These are phyloP conservation scores for Macrolepiota fuliginosa DNA, from an alignment of 768 basidiomycete species.

Conservation along the genomic window DNA sequence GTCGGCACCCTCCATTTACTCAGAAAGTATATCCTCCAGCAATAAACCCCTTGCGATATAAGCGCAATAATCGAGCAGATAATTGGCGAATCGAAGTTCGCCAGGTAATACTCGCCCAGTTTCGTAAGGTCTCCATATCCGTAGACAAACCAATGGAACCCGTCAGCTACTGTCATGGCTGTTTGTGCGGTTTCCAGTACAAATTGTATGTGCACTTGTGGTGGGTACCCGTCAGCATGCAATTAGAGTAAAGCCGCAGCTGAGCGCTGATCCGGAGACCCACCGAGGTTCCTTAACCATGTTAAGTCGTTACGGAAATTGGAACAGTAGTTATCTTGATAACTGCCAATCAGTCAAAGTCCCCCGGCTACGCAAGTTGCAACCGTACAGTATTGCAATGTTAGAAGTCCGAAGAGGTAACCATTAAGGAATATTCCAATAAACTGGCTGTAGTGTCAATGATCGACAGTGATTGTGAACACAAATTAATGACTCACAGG, in stretches of 20 bases:
- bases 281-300: conserved; percentile 8
- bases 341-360: neutral
- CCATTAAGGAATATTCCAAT: conserved; percentile 9
- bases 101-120: conserved; percentile 9
- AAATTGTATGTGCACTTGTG: conserved; percentile 6
- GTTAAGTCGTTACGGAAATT: conserved; percentile 4
- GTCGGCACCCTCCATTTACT: conserved; percentile 3
- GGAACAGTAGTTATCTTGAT: neutral
- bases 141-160: conserved; percentile 14
- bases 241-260: too few relatives aligned
- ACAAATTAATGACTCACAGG: neutral
- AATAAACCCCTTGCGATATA: conserved; percentile 13
- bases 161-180: conserved; percentile 9
- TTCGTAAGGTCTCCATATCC: conserved; percentile 8
- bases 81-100: conserved; percentile 12
- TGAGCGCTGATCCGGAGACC: neutral
- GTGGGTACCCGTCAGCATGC: neutral
- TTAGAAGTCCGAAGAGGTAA: conserved; percentile 11
- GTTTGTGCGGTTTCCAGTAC: conserved; percentile 4
- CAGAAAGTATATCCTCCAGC: conserved; percentile 11
- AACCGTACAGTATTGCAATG: conserved; percentile 8
- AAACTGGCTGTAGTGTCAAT: neutral
- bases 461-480: neutral
- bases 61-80: conserved; percentile 8
- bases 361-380: neutral